Conservation (phyloP, 169 alveolate genomes). For the Cryptosporidium ryanae region DNA sequence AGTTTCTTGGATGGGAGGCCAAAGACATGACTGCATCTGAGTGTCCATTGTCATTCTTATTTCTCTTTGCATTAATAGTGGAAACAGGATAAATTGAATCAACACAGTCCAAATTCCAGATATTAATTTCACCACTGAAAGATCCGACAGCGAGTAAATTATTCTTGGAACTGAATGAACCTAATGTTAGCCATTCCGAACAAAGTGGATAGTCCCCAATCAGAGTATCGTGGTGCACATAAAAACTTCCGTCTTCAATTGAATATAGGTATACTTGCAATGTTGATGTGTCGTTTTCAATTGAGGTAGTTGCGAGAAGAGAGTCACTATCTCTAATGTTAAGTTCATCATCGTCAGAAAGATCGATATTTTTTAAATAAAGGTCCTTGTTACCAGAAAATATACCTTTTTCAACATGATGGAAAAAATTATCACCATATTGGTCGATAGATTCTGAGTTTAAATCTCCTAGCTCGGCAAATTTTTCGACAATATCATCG, state of each 20-base stretch:
- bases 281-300: slow-evolving; percentile 77
- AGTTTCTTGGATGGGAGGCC: slow-evolving; percentile 24
- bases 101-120: slow-evolving; percentile 77
- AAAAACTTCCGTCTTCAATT: slow-evolving; percentile 77
- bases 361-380: slow-evolving; percentile 40
- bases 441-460: background rate
- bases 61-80: background rate
- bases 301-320: slow-evolving; percentile 74
- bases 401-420: slow-evolving; percentile 46
- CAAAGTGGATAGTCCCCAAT: slow-evolving; percentile 78
- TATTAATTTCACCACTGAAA: slow-evolving; percentile 70
- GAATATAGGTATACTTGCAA: slow-evolving; percentile 80
- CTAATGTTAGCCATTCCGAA: slow-evolving; percentile 74
- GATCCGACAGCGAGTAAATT: slow-evolving; percentile 77
- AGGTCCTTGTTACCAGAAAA: slow-evolving; percentile 34
- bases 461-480: background rate
- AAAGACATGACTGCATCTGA: slow-evolving; percentile 77
- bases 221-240: slow-evolving; percentile 79
- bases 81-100: slow-evolving; percentile 77
- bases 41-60: slow-evolving; percentile 21
- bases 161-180: background rate
- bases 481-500: background rate
- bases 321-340: slow-evolving; percentile 72
- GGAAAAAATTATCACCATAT: slow-evolving; percentile 64
- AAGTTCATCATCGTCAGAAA: slow-evolving; percentile 79